Evolutionary conservation across 1,139 yeast species (phyloP).

Genomic region (Hansenula lynferdii): DNA sequence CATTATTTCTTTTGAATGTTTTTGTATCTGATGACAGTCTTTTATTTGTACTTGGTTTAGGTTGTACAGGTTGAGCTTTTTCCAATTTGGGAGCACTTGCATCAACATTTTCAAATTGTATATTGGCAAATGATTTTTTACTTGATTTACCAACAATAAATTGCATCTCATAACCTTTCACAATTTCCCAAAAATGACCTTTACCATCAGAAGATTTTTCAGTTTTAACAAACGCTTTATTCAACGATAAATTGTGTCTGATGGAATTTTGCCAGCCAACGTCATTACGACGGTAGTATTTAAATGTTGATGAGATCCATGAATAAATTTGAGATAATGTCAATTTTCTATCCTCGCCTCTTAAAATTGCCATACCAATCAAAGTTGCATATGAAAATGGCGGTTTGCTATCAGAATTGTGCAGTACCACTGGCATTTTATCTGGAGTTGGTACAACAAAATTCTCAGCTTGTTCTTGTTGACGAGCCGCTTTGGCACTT

Average conservation of each 20-base stretch:
- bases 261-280: constrained; percentile 80
- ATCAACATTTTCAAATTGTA: constrained; percentile 9
- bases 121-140: constrained; percentile 28
- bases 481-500: constrained; percentile 1
- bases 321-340: constrained; percentile 88
- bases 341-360: constrained; percentile 73
- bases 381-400: constrained; percentile 93
- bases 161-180: constrained; percentile 74
- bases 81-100: neutral
- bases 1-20: constrained; percentile 3
- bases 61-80: neutral
- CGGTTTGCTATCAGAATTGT: constrained; percentile 50
- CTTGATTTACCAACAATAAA: constrained; percentile 62
- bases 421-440: constrained; percentile 19
- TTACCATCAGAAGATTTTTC: constrained; percentile 94
- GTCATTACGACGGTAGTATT: constrained; percentile 77
- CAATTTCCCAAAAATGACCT: constrained; percentile 96
- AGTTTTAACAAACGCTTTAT: constrained; percentile 85
- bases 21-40: constrained; percentile 2
- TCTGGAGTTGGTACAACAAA: constrained; percentile 17
- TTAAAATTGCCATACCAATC: constrained; percentile 89
- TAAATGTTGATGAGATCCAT: constrained; percentile 89
- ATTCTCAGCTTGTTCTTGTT: constrained; percentile 11
- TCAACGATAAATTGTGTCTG: constrained; percentile 30
- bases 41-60: neutral